These are phyloP conservation scores for Pythium plurisporium DNA, from an alignment of 352 stramenopile species.

Conservation along the genomic window DNA sequence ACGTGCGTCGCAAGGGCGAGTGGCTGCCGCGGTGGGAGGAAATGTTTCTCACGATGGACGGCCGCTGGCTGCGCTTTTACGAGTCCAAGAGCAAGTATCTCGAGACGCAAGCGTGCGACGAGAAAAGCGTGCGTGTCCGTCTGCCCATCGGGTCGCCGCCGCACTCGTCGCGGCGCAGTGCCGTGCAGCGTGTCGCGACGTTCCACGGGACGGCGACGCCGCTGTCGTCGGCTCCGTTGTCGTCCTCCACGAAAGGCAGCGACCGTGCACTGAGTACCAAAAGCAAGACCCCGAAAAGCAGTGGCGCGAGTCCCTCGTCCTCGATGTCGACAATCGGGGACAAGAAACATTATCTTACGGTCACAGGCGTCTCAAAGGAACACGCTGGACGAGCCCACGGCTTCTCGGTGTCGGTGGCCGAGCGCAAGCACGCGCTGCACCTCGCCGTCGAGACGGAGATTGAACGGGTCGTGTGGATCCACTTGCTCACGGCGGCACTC, in stretches of 20 bases:
- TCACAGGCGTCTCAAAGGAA: conserved; percentile 58
- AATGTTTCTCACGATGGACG: conserved; percentile 60
- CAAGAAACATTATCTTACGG: conserved; percentile 51
- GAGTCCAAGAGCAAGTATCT: conserved; percentile 59
- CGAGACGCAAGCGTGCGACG: conserved; percentile 35
- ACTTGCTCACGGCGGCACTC: conserved; percentile 58
- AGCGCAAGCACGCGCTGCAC: conserved; percentile 61
- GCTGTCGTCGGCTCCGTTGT: not conserved
- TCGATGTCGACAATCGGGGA: conserved; percentile 7
- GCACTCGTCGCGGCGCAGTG: conserved; percentile 21
- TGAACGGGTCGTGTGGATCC: conserved; percentile 70
- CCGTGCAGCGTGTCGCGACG: conserved; percentile 17
- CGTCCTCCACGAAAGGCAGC: not conserved
- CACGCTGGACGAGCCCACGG: conserved; percentile 50
- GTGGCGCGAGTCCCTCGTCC: not conserved
- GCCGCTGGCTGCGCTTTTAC: conserved; percentile 53
- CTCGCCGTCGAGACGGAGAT: conserved; percentile 62
- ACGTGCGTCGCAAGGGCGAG: conserved; percentile 63
- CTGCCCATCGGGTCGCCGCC: conserved; percentile 26
- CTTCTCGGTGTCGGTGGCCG: conserved; percentile 39
- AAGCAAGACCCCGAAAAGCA: too few relatives aligned
- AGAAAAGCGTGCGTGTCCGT: conserved; percentile 23
- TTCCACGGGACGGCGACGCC: too few relatives aligned
- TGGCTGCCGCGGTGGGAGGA: conserved; percentile 81
- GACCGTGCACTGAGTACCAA: too few relatives aligned